Evolutionary conservation across 495 filamentous ascomycete species (phyloP).

Genomic region (Letharia lupina): DNA sequence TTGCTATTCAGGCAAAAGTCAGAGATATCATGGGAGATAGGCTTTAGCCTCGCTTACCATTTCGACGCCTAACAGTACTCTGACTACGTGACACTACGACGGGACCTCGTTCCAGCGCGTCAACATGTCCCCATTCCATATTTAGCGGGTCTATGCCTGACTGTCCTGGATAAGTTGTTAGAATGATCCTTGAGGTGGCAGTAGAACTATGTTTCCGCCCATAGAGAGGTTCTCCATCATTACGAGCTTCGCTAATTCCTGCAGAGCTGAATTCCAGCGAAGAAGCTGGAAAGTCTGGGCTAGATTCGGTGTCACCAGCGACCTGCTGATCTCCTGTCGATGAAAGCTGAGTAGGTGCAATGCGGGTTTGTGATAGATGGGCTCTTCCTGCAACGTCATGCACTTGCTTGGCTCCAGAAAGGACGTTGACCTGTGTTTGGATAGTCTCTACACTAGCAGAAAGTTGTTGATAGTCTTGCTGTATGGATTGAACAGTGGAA

Average conservation of each 20-base stretch:
- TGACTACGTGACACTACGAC: conserved; percentile 78
- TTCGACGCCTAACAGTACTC: conserved; percentile 73
- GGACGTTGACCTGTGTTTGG: conserved; percentile 54
- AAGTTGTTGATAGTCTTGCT: conserved; percentile 50
- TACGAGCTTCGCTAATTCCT: conserved; percentile 6
- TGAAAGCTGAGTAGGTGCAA: background rate
- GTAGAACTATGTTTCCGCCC: conserved; percentile 17
- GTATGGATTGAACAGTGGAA: conserved; percentile 33
- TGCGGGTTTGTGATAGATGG: background rate
- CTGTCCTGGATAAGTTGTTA: conserved; percentile 90
- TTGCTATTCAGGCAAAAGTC: conserved; percentile 32
- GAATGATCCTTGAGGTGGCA: conserved; percentile 55
- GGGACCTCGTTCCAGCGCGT: conserved; percentile 68
- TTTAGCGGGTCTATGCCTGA: conserved; percentile 84
- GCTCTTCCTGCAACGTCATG: conserved; percentile 31
- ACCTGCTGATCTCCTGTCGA: background rate
- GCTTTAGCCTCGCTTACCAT: conserved; percentile 48
- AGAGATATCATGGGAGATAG: conserved; percentile 12
- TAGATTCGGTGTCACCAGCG: background rate
- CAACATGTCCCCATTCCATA: conserved; percentile 78
- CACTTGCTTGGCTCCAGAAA: conserved; percentile 48
- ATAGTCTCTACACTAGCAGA: conserved; percentile 56
- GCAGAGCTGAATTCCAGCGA: background rate
- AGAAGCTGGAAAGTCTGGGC: background rate
- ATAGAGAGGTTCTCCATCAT: conserved; percentile 1